phyloP scores from a whole-genome alignment of 2,329 filamentous ascomycete genomes.

The Pestalotiopsis sp. region DNA sequence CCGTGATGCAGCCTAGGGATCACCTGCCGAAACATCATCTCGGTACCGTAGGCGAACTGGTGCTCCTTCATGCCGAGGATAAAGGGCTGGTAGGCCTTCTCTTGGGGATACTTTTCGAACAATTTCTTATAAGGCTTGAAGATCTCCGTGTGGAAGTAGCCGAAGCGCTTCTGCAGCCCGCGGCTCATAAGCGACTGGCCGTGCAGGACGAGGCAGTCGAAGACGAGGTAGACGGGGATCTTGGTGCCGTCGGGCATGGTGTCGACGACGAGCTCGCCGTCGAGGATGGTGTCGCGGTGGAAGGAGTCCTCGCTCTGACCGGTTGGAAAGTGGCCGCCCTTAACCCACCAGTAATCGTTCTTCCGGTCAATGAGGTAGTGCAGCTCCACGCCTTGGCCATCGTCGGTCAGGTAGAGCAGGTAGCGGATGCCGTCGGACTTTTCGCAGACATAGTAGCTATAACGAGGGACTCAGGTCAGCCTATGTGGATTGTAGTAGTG shows the following conservation, averaged over 20 bases:
- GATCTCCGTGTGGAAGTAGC: constrained; percentile 79
- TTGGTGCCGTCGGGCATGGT: constrained; percentile 66
- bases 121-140: constrained; percentile 70
- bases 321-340: constrained; percentile 75
- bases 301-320: constrained; percentile 66
- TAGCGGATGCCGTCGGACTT: constrained; percentile 97
- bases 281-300: constrained; percentile 80
- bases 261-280: constrained; percentile 93
- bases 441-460: constrained; percentile 92
- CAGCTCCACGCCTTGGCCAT: constrained; percentile 63
- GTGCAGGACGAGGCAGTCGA: constrained; percentile 88
- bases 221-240: constrained; percentile 85
- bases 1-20: constrained; percentile 85
- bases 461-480: not conserved
- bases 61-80: constrained; percentile 85
- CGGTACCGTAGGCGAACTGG: constrained; percentile 84
- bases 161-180: constrained; percentile 85
- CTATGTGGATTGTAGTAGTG: not conserved
- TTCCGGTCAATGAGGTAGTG: constrained; percentile 97
- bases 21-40: constrained; percentile 88
- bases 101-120: constrained; percentile 67
- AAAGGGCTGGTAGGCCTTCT: constrained; percentile 74
- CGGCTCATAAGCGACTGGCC: constrained; percentile 74
- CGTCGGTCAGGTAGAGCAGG: constrained; percentile 83
- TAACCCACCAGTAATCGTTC: constrained; percentile 93